Base-by-base conservation (phyloP, 768 basidiomycete genomes). In the Gautieria morchelliformis region DNA sequence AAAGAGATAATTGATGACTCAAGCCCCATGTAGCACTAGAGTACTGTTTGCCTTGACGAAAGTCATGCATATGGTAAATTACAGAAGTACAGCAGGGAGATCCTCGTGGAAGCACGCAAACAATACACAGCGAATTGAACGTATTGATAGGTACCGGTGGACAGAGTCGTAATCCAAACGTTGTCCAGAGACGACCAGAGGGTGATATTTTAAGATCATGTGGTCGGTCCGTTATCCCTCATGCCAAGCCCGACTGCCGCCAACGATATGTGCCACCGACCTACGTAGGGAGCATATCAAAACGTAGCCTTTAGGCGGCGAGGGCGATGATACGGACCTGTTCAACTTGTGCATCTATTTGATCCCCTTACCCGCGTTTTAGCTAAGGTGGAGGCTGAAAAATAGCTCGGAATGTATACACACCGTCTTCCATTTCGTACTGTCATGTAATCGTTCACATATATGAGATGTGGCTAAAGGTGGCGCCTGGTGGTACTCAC, bases 321-420 rank as follows among this genome's bases (percentile, higher is more conserved):
- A 42, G 27, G 24, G 35, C 35, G 35, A 37, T 14, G 46, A 4
- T 57, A 39, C 17, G 15, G 37, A 46, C 82, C 73, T 85, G 83
- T 59, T 76, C 72, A 41, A 85, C 62, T 56, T 74, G 69, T 7
- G 81, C 82, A 63, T 86, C 84, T 50, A 86, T 78, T 58, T 75
- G 70, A 63, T 86, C 84, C 3, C 77, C 56, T 57, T n/a, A 45
- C 22, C n/a, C 17, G 47, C 12, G 14, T 30, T 17, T 48, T 5
- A 44, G 32, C 20, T 1, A 52, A 10, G 27, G 5, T 30, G 15
- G 19, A 48, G 19, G 47, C 11, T 50, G 20, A 30, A 12, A 2
- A 4, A 27, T 44, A 10, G 20, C 15, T 20, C 27, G 11, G 2
- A 33, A 35, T 35, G 10, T 35, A 3, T 15, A 40, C 56, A 5